phyloP scores from a whole-genome alignment of 2,329 filamentous ascomycete species.

The Diaporthe velutina region DNA sequence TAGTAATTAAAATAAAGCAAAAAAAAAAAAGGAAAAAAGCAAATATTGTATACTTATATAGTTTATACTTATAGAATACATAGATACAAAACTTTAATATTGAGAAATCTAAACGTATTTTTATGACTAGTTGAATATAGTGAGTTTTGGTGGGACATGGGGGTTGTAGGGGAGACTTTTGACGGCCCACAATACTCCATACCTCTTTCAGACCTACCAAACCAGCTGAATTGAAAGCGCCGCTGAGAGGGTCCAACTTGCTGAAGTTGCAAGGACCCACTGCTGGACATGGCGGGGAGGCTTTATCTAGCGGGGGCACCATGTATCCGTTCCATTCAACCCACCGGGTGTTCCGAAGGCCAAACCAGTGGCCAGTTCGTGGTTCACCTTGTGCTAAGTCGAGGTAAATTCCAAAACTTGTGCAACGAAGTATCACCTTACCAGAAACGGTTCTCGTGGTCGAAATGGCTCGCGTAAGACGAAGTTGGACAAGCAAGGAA shows the following conservation, averaged over 20 bases:
- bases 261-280: background rate
- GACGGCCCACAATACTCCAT: background rate
- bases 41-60: background rate
- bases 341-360: background rate
- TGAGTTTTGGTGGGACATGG: background rate
- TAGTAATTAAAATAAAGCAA: no score
- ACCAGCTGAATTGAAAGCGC: background rate
- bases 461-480: constrained; percentile 24
- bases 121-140: background rate
- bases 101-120: background rate
- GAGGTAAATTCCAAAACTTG: background rate
- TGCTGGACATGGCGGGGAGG: background rate
- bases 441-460: background rate
- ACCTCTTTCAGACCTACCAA: background rate
- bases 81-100: background rate
- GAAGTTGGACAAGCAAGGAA: constrained; percentile 32
- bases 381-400: background rate
- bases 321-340: background rate
- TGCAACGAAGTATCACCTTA: background rate
- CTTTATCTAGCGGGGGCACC: background rate
- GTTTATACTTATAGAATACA: background rate
- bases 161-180: background rate
- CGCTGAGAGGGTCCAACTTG: background rate
- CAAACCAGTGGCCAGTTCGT: background rate
- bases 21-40: no score